Evolutionary conservation across 371 early-diverging fungal species (phyloP), one percentile per base, ranked within the genome.

Genomic region (Mortierella sp.): DNA sequence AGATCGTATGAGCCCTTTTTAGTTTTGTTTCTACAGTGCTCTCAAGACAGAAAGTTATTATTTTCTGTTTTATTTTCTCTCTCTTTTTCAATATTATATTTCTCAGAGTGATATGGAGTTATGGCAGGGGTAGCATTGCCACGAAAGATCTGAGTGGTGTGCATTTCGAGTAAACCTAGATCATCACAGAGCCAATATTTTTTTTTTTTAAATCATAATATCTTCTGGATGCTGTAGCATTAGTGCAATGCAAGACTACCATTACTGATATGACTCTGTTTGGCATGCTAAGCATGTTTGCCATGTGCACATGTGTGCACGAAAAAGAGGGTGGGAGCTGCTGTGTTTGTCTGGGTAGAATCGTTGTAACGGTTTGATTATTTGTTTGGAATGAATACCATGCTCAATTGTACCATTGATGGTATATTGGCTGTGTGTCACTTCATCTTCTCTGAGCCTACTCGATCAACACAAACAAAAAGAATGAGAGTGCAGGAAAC

Each of bases 1-100:
- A 74, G 75, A 75, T 75, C 75, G 65, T 63, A 64, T 75, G 75
- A 75, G 75, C 75, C 75, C 65, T 69, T 43, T 69, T 43, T 45
- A 43, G 30, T 32, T 51, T 70, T 30, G 57, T 71, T 30, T 30
- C 30, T 68, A 64, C 60, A 55, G 22, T 68, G 75, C 75, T 75
- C 75, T 65, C 75, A 75, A 70, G 30, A 64, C 61, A 66, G 30
- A 62, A 26, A 14, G 43, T 40, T 40, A 3, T 40, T 14, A 40
- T 30, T 30, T 30, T 30, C 30, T 1, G 4, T 4, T 30, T 4
- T 30, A 30, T 30, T 30, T 30, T 4, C 4, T 30, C 4, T 4
- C 4, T 4, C 4, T 4, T 30, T 30, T 30, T 30, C 4, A 1
- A 30, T 30, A 30, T 30, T 30, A 30, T 30, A 30, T 30, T 39